Evolutionary conservation across 371 early-diverging fungal species (phyloP), one percentile per base, ranked within the genome.

Genomic region (Mucor plumbeus): DNA sequence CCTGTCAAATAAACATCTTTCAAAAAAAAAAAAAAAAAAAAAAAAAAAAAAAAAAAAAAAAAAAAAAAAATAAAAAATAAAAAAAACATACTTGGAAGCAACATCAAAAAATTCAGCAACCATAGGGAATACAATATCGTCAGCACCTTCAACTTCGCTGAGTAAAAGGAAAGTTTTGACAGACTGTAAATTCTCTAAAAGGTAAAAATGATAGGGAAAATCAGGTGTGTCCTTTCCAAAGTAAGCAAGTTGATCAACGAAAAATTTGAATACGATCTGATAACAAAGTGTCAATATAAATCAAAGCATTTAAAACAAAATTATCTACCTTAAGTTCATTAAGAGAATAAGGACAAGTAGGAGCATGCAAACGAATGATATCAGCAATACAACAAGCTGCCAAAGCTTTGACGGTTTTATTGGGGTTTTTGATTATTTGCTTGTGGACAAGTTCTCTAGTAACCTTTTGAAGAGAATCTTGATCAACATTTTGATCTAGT

Each of bases 371-470:
- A 35, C 97, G 86, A 59, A 99, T 85, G 3, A 97, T 81, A 69
- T 97, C 99, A 0, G 95, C 94, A 21, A 97, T 78, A 76, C 97
- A 97, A 78, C 95, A 94, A 1, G 96, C 92, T 1, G 90, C 86
- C 19, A 91, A 83, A 13, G 89, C 86, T 50, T 84, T 87, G 14
- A 97, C 92, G 3, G 90, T 91, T 39, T 88, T 85, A 74, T 95
- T 94, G 60, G 88, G 89, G 77, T 95, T 95, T 40, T 78, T 71
- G 17, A 94, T 65, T 34, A 97, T 78, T 43, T 89, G 76, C 11
- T 86, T 70, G 15, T 86, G 79, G 7, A 93, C 73, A 5, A 97
- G 86, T 44, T 94, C 91, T 64, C 83, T 80, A 4, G 91, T 83
- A 1, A 92, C 87, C 0, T 67, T 61, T n/a, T 80, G 68, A 33